phyloP scores from a whole-genome alignment of 768 basidiomycete genomes.

The Trametes cingulata region DNA sequence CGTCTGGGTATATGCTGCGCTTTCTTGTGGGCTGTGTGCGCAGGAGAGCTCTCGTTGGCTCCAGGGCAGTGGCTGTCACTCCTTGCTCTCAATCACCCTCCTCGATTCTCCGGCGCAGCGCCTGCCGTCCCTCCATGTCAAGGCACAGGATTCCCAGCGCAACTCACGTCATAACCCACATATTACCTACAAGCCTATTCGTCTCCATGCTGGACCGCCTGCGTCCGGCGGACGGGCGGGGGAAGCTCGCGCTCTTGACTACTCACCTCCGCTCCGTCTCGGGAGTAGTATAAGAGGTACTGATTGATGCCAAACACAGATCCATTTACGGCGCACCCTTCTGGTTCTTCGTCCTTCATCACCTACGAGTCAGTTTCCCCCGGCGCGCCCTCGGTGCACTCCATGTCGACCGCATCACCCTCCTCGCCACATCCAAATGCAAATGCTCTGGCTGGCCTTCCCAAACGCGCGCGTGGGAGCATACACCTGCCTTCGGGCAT shows the following conservation, averaged over 20 bases:
- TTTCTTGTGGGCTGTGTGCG: background rate
- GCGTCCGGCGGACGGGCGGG: background rate
- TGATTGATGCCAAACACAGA: constrained; percentile 18
- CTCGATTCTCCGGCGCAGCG: constrained; percentile 9
- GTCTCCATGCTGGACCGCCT: background rate
- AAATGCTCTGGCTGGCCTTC: constrained; percentile 7
- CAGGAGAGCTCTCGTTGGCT: background rate
- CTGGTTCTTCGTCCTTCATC: constrained; percentile 27
- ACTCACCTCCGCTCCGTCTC: constrained; percentile 5
- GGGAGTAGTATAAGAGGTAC: constrained; percentile 1
- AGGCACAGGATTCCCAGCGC: constrained; percentile 3
- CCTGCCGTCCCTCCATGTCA: constrained; percentile 6
- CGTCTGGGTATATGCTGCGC: background rate
- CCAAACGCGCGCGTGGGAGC: constrained; percentile 27
- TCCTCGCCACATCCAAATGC: constrained; percentile 9
- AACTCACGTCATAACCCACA: background rate
- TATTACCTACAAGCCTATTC: background rate
- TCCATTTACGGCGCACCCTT: constrained; percentile 31
- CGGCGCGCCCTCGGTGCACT: constrained; percentile 9
- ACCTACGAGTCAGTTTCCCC: constrained; percentile 17
- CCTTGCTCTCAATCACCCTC: background rate
- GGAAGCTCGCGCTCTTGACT: background rate
- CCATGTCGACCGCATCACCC: constrained; percentile 9
- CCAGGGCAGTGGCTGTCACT: background rate
- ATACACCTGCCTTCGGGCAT: constrained; percentile 23